Conservation (phyloP, 2,329 filamentous ascomycete species). For the Podosphaera xanthii region DNA sequence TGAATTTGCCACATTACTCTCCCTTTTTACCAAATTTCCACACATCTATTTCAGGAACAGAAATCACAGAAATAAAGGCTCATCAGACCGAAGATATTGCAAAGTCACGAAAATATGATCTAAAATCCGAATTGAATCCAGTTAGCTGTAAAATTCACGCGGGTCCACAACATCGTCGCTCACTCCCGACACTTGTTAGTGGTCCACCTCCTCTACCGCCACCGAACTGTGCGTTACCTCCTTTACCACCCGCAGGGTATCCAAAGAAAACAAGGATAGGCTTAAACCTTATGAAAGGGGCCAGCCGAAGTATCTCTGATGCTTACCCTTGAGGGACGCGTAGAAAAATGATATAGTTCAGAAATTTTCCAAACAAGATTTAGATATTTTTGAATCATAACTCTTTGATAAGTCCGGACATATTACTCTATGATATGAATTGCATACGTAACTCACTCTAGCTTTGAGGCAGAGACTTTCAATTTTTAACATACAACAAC, state of each 20-base stretch:
- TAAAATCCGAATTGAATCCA: slow-evolving; percentile 3
- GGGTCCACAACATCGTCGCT: slow-evolving; percentile 8
- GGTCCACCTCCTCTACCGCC: slow-evolving; percentile 15
- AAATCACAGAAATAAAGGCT: background rate
- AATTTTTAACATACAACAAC: too few relatives aligned
- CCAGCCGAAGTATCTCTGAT: background rate
- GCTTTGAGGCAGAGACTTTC: too few relatives aligned
- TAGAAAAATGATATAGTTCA: too few relatives aligned
- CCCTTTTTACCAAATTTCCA: background rate
- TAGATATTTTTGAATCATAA: too few relatives aligned
- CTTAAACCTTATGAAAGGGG: background rate
- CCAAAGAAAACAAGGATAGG: background rate
- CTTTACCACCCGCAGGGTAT: slow-evolving; percentile 9
- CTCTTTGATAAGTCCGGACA: too few relatives aligned
- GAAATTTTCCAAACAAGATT: too few relatives aligned
- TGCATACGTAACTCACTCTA: too few relatives aligned
- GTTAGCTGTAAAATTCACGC: slow-evolving; percentile 3
- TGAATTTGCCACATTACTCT: too few relatives aligned
- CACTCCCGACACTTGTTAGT: slow-evolving; percentile 11
- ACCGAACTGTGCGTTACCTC: slow-evolving; percentile 14
- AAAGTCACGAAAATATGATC: background rate
- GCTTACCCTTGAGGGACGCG: background rate
- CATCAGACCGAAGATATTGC: background rate
- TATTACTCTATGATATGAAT: too few relatives aligned
- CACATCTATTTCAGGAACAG: background rate